Percentiles rank a stretch among this genome's conserved stretches.
These are phyloP conservation scores for Tetracentron sinense DNA, from an alignment of 164 flowering plant genomes.

Conservation along the genomic window DNA sequence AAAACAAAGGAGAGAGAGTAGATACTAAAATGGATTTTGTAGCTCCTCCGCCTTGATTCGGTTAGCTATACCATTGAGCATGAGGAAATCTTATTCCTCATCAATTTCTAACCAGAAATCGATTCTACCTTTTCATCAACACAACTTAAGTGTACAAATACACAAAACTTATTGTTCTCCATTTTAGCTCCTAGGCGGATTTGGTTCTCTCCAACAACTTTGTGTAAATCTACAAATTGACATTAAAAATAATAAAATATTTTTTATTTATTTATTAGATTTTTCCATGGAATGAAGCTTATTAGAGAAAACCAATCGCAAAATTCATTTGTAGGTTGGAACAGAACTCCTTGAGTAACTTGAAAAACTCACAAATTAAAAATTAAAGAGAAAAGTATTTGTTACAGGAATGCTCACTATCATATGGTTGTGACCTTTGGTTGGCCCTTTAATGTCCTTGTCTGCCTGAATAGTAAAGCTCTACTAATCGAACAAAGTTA, in stretches of 20 bases:
- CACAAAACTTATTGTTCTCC: conserved; percentile 62
- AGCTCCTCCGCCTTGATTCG: too few species aligned
- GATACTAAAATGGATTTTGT: too few species aligned
- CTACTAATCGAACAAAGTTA: conserved; percentile 57
- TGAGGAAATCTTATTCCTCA: too few species aligned
- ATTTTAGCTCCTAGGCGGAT: conserved; percentile 52
- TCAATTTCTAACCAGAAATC: too few species aligned
- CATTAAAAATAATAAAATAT: too few species aligned
- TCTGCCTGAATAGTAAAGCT: conserved; percentile 85
- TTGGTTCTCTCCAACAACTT: conserved; percentile 40
- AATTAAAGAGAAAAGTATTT: not conserved
- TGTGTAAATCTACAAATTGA: conserved; percentile 64
- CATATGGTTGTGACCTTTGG: conserved; percentile 35
- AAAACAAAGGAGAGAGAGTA: too few species aligned
- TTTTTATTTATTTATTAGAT: too few species aligned
- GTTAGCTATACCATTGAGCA: too few species aligned
- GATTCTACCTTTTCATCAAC: conserved; percentile 66
- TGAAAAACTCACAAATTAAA: conserved; percentile 23
- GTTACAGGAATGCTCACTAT: conserved; percentile 29
- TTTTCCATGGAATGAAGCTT: too few species aligned
- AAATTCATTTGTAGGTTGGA: conserved; percentile 77
- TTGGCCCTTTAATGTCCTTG: conserved; percentile 86
- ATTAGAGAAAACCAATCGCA: conserved; percentile 46
- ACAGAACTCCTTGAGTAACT: conserved; percentile 49
- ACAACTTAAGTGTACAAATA: conserved; percentile 63